phyloP scores from a whole-genome alignment of 495 filamentous ascomycete genomes.

The Niebla homalea region DNA sequence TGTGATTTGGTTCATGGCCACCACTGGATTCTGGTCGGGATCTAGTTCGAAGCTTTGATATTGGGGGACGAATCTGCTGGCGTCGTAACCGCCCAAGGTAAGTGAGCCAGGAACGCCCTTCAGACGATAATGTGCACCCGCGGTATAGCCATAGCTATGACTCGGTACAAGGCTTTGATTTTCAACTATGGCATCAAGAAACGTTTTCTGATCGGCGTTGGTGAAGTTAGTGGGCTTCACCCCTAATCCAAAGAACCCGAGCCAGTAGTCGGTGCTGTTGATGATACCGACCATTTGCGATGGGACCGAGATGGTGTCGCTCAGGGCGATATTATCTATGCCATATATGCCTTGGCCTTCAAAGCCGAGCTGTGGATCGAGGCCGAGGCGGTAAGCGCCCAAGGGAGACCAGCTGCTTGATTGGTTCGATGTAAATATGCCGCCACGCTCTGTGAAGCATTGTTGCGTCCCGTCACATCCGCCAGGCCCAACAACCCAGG shows the following conservation, averaged over 20 bases:
- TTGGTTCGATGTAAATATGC: conserved; percentile 33
- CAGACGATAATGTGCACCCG: conserved; percentile 49
- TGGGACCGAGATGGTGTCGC: conserved; percentile 30
- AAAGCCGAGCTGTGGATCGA: conserved; percentile 36
- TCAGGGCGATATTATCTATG: conserved; percentile 39
- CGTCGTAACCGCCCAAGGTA: conserved; percentile 52
- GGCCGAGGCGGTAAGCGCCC: conserved; percentile 40
- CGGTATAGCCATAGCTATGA: conserved; percentile 54
- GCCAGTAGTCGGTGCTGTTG: conserved; percentile 41
- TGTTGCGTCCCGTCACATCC: conserved; percentile 30
- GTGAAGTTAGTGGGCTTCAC: conserved; percentile 13
- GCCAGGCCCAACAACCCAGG: conserved; percentile 39
- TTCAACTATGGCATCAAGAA: conserved; percentile 26
- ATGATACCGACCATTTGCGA: conserved; percentile 37
- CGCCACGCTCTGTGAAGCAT: conserved; percentile 33
- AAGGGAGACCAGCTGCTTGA: conserved; percentile 43
- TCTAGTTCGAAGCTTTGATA: conserved; percentile 40
- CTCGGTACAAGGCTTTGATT: conserved; percentile 41
- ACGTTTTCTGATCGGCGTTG: conserved; percentile 4
- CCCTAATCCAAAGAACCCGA: conserved; percentile 45
- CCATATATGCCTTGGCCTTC: conserved; percentile 45
- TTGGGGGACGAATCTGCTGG: conserved; percentile 41
- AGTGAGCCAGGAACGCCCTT: conserved; percentile 41
- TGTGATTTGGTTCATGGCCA: conserved; percentile 42
- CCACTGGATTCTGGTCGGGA: conserved; percentile 33